Evolutionary conservation across 176 grass and related monocot genomes (phyloP).

Genomic region (Rhynchospora tenuis): DNA sequence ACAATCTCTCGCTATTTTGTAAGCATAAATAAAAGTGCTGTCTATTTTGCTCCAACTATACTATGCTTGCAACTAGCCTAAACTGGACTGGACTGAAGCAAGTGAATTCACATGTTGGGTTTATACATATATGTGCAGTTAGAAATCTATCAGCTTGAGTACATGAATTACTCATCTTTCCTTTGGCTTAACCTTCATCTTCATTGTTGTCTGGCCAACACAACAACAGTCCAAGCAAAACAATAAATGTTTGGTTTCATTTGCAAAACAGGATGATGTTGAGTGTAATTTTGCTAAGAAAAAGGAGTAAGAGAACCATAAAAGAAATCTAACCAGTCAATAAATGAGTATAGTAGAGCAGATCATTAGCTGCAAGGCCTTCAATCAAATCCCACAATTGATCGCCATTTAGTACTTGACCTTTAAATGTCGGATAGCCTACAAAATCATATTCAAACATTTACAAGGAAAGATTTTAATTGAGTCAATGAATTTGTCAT

Average conservation of each 20-base stretch:
- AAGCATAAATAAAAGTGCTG: background rate
- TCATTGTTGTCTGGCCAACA: background rate
- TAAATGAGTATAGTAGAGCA: slow-evolving; percentile 94
- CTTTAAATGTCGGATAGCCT: slow-evolving; percentile 96
- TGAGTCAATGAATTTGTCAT: background rate
- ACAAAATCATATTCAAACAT: slow-evolving; percentile 15
- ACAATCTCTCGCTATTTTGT: background rate
- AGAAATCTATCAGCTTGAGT: background rate
- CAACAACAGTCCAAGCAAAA: background rate
- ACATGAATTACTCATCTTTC: background rate
- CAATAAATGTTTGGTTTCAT: background rate
- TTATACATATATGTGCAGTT: background rate
- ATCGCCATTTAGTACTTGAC: slow-evolving; percentile 77
- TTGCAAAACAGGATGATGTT: background rate
- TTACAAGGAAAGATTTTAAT: slow-evolving; percentile 7
- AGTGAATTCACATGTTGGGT: background rate
- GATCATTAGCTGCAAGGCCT: slow-evolving; percentile 73
- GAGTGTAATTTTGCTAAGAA: slow-evolving; percentile 17
- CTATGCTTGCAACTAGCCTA: background rate
- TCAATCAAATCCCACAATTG: slow-evolving; percentile 87
- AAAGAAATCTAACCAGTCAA: slow-evolving; percentile 63
- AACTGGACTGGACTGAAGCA: background rate
- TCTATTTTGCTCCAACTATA: background rate
- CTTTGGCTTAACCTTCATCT: background rate
- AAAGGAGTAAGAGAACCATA: background rate